phyloP scores from a whole-genome alignment of 108 stramenopile species.

The Schizochytrium sp. region DNA sequence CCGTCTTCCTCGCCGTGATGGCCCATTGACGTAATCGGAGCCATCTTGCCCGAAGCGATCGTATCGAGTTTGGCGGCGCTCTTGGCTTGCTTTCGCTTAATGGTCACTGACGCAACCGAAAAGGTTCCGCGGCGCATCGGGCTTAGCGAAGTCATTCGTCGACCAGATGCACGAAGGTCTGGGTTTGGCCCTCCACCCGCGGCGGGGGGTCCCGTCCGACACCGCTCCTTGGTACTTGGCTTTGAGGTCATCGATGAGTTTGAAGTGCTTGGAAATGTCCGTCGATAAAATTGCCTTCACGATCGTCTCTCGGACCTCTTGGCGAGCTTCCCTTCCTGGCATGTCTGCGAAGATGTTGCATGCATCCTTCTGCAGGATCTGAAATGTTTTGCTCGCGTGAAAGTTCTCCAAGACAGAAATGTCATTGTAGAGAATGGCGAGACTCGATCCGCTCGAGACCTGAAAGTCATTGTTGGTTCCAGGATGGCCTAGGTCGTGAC shows the following conservation, averaged over 20 bases:
- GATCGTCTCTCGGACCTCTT: slow-evolving; percentile 22
- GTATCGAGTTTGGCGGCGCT: too few relatives aligned
- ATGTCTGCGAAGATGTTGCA: slow-evolving; percentile 30
- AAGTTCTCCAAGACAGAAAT: slow-evolving; percentile 46
- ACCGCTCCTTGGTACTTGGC: slow-evolving; percentile 19
- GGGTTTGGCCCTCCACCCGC: background rate
- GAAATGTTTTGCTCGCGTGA: slow-evolving; percentile 41
- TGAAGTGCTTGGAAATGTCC: slow-evolving; percentile 40
- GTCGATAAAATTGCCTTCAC: slow-evolving; percentile 46
- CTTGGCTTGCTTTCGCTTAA: too few relatives aligned
- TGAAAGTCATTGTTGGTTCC: slow-evolving; percentile 48
- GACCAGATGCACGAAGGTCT: slow-evolving; percentile 13
- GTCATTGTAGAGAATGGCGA: slow-evolving; percentile 48
- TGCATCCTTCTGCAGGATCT: slow-evolving; percentile 25
- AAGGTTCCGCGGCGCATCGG: background rate
- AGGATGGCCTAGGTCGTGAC: slow-evolving; percentile 50
- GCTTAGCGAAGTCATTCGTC: slow-evolving; percentile 25
- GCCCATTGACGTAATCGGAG: too few relatives aligned
- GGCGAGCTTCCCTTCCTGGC: background rate
- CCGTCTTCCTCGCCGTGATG: background rate
- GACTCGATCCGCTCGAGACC: slow-evolving; percentile 28
- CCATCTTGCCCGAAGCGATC: too few relatives aligned
- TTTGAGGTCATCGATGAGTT: slow-evolving; percentile 35
- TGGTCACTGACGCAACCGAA: too few relatives aligned
- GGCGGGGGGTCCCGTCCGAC: background rate